Conservation (phyloP, 176 grass and related monocot species). For the Saccharum spontaneum region DNA sequence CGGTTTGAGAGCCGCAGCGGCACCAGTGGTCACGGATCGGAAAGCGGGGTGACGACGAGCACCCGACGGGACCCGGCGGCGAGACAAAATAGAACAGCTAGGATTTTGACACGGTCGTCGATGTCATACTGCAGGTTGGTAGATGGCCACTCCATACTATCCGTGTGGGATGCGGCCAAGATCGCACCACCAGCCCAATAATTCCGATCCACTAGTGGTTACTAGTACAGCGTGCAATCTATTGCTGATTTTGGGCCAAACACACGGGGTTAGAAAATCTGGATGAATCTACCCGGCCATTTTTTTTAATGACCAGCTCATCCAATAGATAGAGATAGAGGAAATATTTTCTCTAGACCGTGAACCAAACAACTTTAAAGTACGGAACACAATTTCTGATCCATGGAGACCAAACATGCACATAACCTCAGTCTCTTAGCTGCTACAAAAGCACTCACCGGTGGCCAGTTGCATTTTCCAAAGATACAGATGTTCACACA, state of each 20-base stretch:
- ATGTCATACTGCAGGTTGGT: constrained; percentile 36
- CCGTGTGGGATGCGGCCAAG: constrained; percentile 40
- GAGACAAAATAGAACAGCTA: constrained; percentile 47
- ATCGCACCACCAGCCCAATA: constrained; percentile 16
- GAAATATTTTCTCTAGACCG: not conserved
- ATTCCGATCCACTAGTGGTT: not conserved
- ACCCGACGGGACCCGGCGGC: not conserved
- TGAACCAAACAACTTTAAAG: not conserved
- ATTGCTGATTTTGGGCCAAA: constrained; percentile 35
- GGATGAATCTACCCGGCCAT: not conserved
- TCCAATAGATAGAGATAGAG: not conserved
- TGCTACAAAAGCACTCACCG: not conserved
- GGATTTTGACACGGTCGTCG: constrained; percentile 32
- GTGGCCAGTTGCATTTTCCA: not conserved
- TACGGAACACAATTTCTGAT: not conserved
- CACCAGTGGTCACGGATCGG: constrained; percentile 30
- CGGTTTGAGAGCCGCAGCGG: not conserved
- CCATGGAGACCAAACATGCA: no score
- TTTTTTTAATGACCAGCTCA: not conserved
- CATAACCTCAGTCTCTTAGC: no score
- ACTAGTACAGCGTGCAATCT: not conserved
- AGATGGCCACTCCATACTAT: constrained; percentile 23
- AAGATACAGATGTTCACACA: not conserved
- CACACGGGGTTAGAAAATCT: not conserved
- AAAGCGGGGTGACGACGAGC: not conserved